Evolutionary conservation across 768 basidiomycete genomes (phyloP), one percentile per base, ranked within the genome.

Genomic region (Tephrocybe sp.): DNA sequence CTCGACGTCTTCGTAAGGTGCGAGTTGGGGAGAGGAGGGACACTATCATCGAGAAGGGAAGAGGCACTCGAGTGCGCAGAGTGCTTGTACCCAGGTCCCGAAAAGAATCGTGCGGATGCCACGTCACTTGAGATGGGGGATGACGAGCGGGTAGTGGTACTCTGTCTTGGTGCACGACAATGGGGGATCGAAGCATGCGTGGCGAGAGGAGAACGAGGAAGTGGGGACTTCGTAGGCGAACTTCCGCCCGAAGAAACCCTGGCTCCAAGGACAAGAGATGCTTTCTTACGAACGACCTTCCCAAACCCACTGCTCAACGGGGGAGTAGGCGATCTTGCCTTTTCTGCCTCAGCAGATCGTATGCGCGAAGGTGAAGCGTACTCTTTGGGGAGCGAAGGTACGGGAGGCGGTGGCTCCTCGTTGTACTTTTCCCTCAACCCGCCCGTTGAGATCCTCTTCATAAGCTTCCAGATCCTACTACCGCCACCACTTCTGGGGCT

Each of bases 391-490:
- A 87, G 68, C 7, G 78, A 72, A 31, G 85, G 85, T 0, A 86
- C 80, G 15, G 85, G 85, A 0, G 83, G 84, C 9, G 75, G 72
- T 1, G 51, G 51, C 5, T 44, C 47, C n/a, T 47, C 48, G 6
- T 54, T 58, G 53, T 75, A 81, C 56, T 75, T 80, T 15, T 87
- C 86, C 48, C 82, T 75, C 35, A 87, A 64, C 8, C 74, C 82
- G 7, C 83, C 81, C 0, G 80, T 76, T 52, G 84, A 87, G 52
- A 89, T 79, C 32, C 83, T 75, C 63, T 86, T 87, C 74, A 89
- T 75, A 43, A 89, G 60, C 64, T 75, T 84, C 84, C 84, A 87
- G 2, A 87, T 72, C 6, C 74, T 69, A 5, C 73, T 69, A 5
- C 59, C 55, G 6, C 49, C 39, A 3, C 35, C 26, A 21, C 15